Conservation (phyloP, 257 asterid genomes). For the Verbascum thapsus region DNA sequence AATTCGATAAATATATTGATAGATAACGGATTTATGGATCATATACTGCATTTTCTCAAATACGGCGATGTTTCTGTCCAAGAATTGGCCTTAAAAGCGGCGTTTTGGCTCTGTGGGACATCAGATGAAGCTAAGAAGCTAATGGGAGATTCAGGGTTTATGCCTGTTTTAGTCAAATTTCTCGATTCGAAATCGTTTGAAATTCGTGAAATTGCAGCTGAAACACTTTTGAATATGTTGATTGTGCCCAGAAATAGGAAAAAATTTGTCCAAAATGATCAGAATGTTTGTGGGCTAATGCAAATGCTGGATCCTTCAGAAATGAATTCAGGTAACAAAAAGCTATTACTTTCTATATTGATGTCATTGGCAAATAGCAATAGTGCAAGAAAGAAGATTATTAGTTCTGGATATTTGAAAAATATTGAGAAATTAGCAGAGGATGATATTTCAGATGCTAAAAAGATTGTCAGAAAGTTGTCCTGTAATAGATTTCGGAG, state of each 20-base stretch:
- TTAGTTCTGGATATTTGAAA: slow-evolving; percentile 63
- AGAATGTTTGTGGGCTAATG: slow-evolving; percentile 57
- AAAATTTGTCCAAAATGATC: slow-evolving; percentile 70
- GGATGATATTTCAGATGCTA: slow-evolving; percentile 77
- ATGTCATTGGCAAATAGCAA: slow-evolving; percentile 68
- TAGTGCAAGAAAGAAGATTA: slow-evolving; percentile 84
- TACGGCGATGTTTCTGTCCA: slow-evolving; percentile 64
- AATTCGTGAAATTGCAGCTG: slow-evolving; percentile 76
- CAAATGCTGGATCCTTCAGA: slow-evolving; percentile 72
- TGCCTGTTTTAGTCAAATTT: slow-evolving; percentile 67
- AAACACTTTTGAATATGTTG: slow-evolving; percentile 70
- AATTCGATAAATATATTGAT: slow-evolving; percentile 42
- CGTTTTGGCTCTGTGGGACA: slow-evolving; percentile 79
- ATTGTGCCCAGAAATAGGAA: slow-evolving; percentile 69
- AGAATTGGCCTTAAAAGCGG: slow-evolving; percentile 77
- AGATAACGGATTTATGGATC: slow-evolving; percentile 60
- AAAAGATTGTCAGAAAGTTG: slow-evolving; percentile 71
- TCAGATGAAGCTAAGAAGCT: slow-evolving; percentile 78
- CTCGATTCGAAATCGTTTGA: slow-evolving; percentile 71
- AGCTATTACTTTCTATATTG: slow-evolving; percentile 71
- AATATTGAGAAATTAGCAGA: slow-evolving; percentile 83
- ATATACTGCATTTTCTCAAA: slow-evolving; percentile 60
- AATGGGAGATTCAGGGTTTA: slow-evolving; percentile 93
- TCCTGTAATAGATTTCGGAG: slow-evolving; percentile 56
- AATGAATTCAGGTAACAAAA: slow-evolving; percentile 60